A percentile compares a stretch with the other conserved stretches of the same genome.
These are phyloP conservation scores for Boletus huronensis DNA, from an alignment of 768 basidiomycete species.

Conservation along the genomic window DNA sequence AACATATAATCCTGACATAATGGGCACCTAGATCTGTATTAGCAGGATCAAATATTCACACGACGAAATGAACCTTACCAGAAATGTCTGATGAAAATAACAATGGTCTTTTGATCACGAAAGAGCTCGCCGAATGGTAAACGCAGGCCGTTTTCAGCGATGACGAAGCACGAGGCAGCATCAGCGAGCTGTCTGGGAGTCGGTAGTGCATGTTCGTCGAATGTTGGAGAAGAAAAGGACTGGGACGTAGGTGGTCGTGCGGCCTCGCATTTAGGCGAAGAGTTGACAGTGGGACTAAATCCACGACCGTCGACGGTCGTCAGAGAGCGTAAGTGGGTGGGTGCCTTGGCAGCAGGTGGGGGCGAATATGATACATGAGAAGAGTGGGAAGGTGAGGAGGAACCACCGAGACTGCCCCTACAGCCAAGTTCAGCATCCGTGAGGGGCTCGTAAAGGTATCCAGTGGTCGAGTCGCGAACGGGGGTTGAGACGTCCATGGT, in stretches of 20 bases:
- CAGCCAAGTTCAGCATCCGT: constrained; percentile 28
- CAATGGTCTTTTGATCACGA: constrained; percentile 54
- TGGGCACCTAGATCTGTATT: constrained; percentile 53
- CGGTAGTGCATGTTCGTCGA: constrained; percentile 50
- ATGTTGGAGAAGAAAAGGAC: constrained; percentile 13
- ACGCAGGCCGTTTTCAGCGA: constrained; percentile 62
- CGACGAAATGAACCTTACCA: constrained; percentile 41
- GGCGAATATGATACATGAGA: constrained; percentile 11
- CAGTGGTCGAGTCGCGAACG: constrained; percentile 18
- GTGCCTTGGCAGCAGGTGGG: constrained; percentile 1
- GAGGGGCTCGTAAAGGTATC: constrained; percentile 29
- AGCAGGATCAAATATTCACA: constrained; percentile 1
- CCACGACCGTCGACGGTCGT: constrained; percentile 19
- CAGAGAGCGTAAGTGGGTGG: constrained; percentile 23
- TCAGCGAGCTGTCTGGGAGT: constrained; percentile 52
- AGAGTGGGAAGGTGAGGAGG: constrained; percentile 16
- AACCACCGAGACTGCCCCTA: not conserved
- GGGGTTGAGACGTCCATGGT: constrained; percentile 31
- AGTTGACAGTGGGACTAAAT: not conserved
- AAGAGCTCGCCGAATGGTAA: constrained; percentile 70
- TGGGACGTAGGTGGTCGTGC: constrained; percentile 18
- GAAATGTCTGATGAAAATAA: constrained; percentile 87
- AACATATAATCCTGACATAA: constrained; percentile 86
- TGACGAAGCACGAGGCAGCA: constrained; percentile 61
- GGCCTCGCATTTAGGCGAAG: constrained; percentile 3